Evolutionary conservation across 148 eudicot species (phyloP), one percentile per base, ranked within the genome.

Genomic region (Oxyria digyna): DNA sequence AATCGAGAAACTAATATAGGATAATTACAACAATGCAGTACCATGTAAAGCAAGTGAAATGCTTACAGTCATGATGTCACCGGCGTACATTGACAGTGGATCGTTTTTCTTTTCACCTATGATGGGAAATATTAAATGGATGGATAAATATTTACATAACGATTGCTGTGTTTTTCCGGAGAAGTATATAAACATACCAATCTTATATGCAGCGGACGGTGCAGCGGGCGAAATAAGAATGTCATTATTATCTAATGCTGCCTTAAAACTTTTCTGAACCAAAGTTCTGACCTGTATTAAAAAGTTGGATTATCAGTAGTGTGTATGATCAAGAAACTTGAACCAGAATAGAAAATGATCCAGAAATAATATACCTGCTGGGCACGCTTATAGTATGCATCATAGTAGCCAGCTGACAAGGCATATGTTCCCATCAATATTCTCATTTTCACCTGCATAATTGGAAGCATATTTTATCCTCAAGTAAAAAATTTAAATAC

Each of bases 371-470:
- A 43, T 77, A 91, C 99, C 99, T 95, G 99, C 75, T 95, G 99
- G 24, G 99, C 99, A 37, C 97, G 93, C 79, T 95, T 95, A 85
- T 95, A 95, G 80, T 85, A 95, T 68, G 97, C 99, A 84, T 95
- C 97, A 77, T 95, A 95, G 75, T 95, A 95, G 68, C 99, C 99
- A 67, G 99, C 97, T 0, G 99, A 95, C 59, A 95, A 91, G 63
- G 97, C 99, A 83, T 95, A 95, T 32, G 99, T 95, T 75, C 99
- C 99, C 99, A 85, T 95, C 64, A 95, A 79, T 71, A 95, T 88
- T 73, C 99, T 88, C 84, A 84, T 91, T 72, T 95, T 95, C 29
- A 95, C 99, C 99, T 94, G 83, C 62, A 81, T 71, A 72, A 5
- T 50, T 6, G 8, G 33, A 59, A 29, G 38, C 37, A 59, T 29